These are phyloP conservation scores for Hanseniaspora jakobsenii DNA, from an alignment of 805 yeast genomes.

Conservation along the genomic window DNA sequence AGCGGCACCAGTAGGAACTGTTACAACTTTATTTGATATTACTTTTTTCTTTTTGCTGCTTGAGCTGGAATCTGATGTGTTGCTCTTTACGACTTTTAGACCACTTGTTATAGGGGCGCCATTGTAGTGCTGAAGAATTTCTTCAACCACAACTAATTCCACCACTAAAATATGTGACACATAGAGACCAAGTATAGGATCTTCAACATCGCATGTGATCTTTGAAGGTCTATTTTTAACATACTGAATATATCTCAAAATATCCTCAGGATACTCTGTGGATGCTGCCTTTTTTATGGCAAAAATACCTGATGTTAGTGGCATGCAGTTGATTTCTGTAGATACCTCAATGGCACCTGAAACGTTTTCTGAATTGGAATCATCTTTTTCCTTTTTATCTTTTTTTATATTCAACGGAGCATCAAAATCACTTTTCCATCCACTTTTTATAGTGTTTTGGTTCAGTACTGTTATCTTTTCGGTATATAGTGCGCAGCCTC, in stretches of 20 bases:
- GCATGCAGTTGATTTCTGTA: slow-evolving; percentile 53
- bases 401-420: background rate
- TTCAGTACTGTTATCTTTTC: slow-evolving; percentile 67
- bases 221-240: slow-evolving; percentile 25
- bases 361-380: slow-evolving; percentile 28
- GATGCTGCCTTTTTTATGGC: slow-evolving; percentile 36
- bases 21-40: slow-evolving; percentile 32
- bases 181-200: slow-evolving; percentile 63
- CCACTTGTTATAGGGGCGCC: slow-evolving; percentile 23
- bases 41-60: slow-evolving; percentile 13
- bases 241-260: slow-evolving; percentile 27
- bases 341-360: slow-evolving; percentile 70
- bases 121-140: slow-evolving; percentile 38
- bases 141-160: slow-evolving; percentile 93
- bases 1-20: slow-evolving; percentile 89
- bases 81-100: background rate
- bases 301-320: slow-evolving; percentile 42
- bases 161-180: slow-evolving; percentile 68
- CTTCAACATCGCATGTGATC: slow-evolving; percentile 69
- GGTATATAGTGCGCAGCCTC: slow-evolving; percentile 37
- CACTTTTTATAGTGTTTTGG: slow-evolving; percentile 71
- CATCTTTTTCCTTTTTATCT: background rate
- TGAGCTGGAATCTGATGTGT: slow-evolving; percentile 2
- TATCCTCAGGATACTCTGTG: slow-evolving; percentile 22
- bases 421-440: slow-evolving; percentile 87